phyloP scores from a whole-genome alignment of 495 filamentous ascomycete genomes.

The Platismatia glauca region DNA sequence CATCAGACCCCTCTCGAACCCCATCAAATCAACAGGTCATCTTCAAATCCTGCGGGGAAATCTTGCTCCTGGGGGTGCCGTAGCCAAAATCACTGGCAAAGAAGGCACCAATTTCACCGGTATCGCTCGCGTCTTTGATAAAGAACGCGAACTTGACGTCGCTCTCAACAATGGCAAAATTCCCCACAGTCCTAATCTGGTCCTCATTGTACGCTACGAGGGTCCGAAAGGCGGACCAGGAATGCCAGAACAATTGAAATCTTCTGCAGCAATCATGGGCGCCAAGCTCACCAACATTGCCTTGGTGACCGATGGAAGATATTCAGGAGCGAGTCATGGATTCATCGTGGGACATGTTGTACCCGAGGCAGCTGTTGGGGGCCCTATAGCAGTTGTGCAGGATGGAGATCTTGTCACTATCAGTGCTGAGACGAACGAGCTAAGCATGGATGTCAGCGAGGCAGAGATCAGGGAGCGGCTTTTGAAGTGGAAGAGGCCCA shows the following conservation, averaged over 20 bases:
- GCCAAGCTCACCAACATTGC: slow-evolving; percentile 83
- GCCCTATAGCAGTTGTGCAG: slow-evolving; percentile 69
- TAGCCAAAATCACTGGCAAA: slow-evolving; percentile 97
- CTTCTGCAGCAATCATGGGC: slow-evolving; percentile 86
- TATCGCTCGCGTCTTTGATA: slow-evolving; percentile 81
- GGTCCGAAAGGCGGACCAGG: slow-evolving; percentile 92
- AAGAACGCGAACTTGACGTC: slow-evolving; percentile 68
- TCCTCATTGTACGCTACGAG: slow-evolving; percentile 89
- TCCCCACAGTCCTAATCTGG: slow-evolving; percentile 73
- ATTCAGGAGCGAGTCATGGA: slow-evolving; percentile 82
- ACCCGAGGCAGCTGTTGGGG: slow-evolving; percentile 77
- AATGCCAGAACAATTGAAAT: slow-evolving; percentile 96
- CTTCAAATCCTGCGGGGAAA: slow-evolving; percentile 86
- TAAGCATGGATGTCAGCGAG: slow-evolving; percentile 65
- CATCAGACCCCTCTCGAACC: slow-evolving; percentile 70
- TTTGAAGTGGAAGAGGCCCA: slow-evolving; percentile 64
- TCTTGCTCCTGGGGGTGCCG: slow-evolving; percentile 82
- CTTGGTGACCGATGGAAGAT: slow-evolving; percentile 87
- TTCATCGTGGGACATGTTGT: slow-evolving; percentile 96
- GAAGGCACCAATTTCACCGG: slow-evolving; percentile 80
- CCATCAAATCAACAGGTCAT: slow-evolving; percentile 84
- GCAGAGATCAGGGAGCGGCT: slow-evolving; percentile 62
- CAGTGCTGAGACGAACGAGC: slow-evolving; percentile 67
- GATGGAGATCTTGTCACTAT: slow-evolving; percentile 85
- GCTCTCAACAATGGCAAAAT: slow-evolving; percentile 66